Evolutionary conservation across 1,139 yeast genomes (phyloP).

Genomic region (Yamadazyma oceani): DNA sequence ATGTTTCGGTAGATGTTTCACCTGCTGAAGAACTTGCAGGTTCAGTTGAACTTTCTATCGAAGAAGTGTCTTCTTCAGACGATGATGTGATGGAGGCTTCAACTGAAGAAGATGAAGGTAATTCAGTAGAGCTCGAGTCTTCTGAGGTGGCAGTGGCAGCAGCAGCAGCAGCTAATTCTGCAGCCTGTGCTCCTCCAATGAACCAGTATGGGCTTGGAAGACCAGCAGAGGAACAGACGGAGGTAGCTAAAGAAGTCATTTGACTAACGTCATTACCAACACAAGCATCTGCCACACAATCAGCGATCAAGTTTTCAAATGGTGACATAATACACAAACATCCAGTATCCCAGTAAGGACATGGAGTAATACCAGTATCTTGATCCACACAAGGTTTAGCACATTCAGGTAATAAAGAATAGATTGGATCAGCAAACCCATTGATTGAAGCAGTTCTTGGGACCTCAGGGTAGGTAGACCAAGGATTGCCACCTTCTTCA

Average conservation of each 20-base stretch:
- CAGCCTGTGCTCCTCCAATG: constrained; percentile 18
- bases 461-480: constrained; percentile 36
- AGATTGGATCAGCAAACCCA: constrained; percentile 44
- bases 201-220: constrained; percentile 28
- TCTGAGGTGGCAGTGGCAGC: constrained; percentile 7
- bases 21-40: constrained; percentile 29
- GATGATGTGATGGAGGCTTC: constrained; percentile 8
- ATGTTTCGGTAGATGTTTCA: not conserved
- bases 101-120: constrained; percentile 8
- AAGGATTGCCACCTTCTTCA: constrained; percentile 20
- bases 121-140: constrained; percentile 3
- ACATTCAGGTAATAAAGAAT: constrained; percentile 28
- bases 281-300: constrained; percentile 32
- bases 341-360: constrained; percentile 44
- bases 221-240: constrained; percentile 29
- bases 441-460: constrained; percentile 41
- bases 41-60: no score
- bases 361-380: constrained; percentile 31
- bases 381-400: constrained; percentile 27
- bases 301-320: constrained; percentile 27
- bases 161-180: constrained; percentile 12
- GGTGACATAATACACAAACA: constrained; percentile 37
- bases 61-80: constrained; percentile 22
- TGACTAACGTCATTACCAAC: constrained; percentile 22
- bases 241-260: constrained; percentile 26